These are phyloP conservation scores for Pterocarpus santalinus DNA, from an alignment of 306 rosid species.

Conservation along the genomic window DNA sequence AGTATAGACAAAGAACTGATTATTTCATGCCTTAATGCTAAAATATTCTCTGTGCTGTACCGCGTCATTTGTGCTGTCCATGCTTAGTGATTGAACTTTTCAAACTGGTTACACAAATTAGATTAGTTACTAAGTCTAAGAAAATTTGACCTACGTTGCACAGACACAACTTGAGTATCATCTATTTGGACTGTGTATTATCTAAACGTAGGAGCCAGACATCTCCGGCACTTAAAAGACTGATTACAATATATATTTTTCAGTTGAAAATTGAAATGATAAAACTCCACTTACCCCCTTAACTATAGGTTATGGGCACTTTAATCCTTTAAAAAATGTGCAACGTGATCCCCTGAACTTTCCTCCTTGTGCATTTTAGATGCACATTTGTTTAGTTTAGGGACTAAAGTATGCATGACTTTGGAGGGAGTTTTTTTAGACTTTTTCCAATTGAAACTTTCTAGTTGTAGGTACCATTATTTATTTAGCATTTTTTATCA, in stretches of 20 bases:
- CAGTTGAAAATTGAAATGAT: not conserved
- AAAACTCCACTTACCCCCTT: too few species aligned
- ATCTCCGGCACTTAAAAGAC: not conserved
- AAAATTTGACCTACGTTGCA: slow-evolving; percentile 4
- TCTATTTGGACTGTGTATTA: not conserved
- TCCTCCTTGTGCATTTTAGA: too few species aligned
- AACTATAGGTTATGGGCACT: too few species aligned
- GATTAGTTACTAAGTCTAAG: not conserved
- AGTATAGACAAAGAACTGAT: not conserved
- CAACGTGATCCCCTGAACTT: too few species aligned
- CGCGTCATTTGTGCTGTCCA: slow-evolving; percentile 10
- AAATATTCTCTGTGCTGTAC: not conserved
- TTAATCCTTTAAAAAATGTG: too few species aligned
- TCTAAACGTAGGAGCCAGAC: not conserved
- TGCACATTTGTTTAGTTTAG: too few species aligned
- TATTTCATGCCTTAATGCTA: not conserved
- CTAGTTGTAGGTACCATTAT: slow-evolving; percentile 7
- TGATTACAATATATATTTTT: not conserved
- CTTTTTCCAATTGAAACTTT: not conserved
- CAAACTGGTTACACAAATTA: not conserved
- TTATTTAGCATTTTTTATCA: not conserved
- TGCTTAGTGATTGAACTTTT: slow-evolving; percentile 22
- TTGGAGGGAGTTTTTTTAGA: too few species aligned
- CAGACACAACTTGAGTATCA: not conserved
- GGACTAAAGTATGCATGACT: too few species aligned